Evolutionary conservation across 2,329 filamentous ascomycete genomes (phyloP).

Genomic region (Ploettnerulaceae sp.): DNA sequence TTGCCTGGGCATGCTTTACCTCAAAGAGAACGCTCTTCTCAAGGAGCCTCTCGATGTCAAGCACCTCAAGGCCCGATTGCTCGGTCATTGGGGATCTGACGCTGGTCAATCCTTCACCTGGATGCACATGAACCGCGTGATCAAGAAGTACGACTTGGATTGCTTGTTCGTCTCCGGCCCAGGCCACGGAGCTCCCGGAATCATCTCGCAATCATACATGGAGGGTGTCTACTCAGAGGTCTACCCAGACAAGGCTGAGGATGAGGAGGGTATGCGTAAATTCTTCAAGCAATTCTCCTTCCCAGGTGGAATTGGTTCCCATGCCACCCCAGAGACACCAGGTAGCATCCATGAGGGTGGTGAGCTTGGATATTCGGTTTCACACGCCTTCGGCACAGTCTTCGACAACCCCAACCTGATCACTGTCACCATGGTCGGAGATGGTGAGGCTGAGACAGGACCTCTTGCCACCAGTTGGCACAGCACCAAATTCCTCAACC

Average conservation of each 20-base stretch:
- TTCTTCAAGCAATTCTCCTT: conserved; percentile 85
- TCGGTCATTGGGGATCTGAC: conserved; percentile 76
- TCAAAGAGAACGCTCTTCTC: conserved; percentile 68
- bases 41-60: conserved; percentile 61
- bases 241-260: conserved; percentile 68
- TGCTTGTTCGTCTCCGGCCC: conserved; percentile 71
- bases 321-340: conserved; percentile 74
- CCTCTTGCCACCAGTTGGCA: conserved; percentile 77
- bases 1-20: conserved; percentile 75
- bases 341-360: conserved; percentile 75
- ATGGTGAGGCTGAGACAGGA: conserved; percentile 77
- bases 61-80: conserved; percentile 67
- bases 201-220: conserved; percentile 71
- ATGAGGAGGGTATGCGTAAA: conserved; percentile 62
- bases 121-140: conserved; percentile 77
- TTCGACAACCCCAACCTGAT: conserved; percentile 73
- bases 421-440: conserved; percentile 71
- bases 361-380: conserved; percentile 76
- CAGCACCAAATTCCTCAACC: conserved; percentile 77
- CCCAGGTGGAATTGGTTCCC: conserved; percentile 71
- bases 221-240: conserved; percentile 75
- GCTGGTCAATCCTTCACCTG: conserved; percentile 79
- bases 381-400: conserved; percentile 72
- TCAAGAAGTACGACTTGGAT: conserved; percentile 74
- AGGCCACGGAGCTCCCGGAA: conserved; percentile 71